Conservation (phyloP, 2,329 filamentous ascomycete species). For the Diplodia intermedia region DNA sequence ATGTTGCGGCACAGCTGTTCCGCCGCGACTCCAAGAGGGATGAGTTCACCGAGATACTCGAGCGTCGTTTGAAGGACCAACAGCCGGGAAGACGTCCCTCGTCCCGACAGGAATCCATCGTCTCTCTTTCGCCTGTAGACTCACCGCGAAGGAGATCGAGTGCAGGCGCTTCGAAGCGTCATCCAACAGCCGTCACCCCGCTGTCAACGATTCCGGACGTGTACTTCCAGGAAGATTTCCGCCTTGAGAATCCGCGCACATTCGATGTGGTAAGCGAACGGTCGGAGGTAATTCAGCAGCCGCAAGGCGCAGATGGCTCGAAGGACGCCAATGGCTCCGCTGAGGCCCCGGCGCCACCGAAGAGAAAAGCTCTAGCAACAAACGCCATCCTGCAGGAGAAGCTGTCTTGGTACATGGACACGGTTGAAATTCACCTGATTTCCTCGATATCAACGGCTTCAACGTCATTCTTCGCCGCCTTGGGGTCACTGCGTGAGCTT, state of each 20-base stretch:
- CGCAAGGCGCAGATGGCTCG: slow-evolving; percentile 61
- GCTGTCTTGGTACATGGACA: slow-evolving; percentile 99
- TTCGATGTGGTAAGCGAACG: slow-evolving; percentile 97
- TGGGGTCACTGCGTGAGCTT: slow-evolving; percentile 87
- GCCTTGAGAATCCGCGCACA: slow-evolving; percentile 91
- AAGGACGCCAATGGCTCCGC: slow-evolving; percentile 64
- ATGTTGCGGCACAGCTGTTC: slow-evolving; percentile 58
- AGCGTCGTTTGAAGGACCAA: slow-evolving; percentile 49
- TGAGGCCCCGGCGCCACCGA: slow-evolving; percentile 61
- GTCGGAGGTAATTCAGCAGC: slow-evolving; percentile 86
- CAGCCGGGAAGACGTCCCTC: slow-evolving; percentile 46
- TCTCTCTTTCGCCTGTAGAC: slow-evolving; percentile 54
- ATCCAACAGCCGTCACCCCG: slow-evolving; percentile 77
- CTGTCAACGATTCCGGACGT: slow-evolving; percentile 90
- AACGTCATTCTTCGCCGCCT: slow-evolving; percentile 91
- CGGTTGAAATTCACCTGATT: slow-evolving; percentile 95
- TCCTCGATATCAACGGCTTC: slow-evolving; percentile 95
- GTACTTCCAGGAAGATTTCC: slow-evolving; percentile 95
- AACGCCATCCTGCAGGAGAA: slow-evolving; percentile 99
- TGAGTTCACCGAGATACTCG: slow-evolving; percentile 57
- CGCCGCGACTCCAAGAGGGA: slow-evolving; percentile 58
- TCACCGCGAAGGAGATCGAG: slow-evolving; percentile 59
- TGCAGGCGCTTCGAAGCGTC: slow-evolving; percentile 61
- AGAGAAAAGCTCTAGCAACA: slow-evolving; percentile 85
- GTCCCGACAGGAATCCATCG: slow-evolving; percentile 51